Base-by-base conservation (phyloP, 1,284 basidiomycete species). In the Leccinum brunneo-olivaceum region DNA sequence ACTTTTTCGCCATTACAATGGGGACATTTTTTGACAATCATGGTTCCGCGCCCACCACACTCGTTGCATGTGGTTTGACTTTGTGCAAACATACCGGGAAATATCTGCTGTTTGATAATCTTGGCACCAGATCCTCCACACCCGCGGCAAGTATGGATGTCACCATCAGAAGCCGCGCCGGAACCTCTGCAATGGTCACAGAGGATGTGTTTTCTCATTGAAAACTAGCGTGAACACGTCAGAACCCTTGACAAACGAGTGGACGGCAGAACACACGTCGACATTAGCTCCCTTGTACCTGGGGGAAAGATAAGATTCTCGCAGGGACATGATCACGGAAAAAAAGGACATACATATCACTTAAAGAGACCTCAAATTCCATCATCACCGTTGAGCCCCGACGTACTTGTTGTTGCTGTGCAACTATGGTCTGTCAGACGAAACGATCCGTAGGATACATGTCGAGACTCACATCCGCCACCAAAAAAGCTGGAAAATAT, bases 401-500 rank as follows among this genome's bases (percentile, higher is more conserved):
- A 34, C 89, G 81, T 30, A 77, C 76, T 41, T 86, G 79, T 16
- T 78, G 74, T 29, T 50, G 52, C 39, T 50, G 53, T 42, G 47
- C 34, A 20, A 55, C 60, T 54, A 21, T 29, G n/a, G 28, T 29
- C 15, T 3, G 28, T 34, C 15, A 14, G 32, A 10, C 42, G 14
- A 41, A 23, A 21, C 6, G 27, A 15, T 16, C 23, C 11, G n/a
- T 24, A 34, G 16, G 21, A 28, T 6, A 20, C 18, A 47, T 4
- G 8, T 15, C 5, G 12, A 29, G 19, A 71, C 77, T 60, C 48
- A 80, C 76, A 75, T 56, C 83, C 79, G 25, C 78, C 79, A 50
- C 91, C 91, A 56, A 97, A 97, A 73, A 96, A 95, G 55, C 71
- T 84, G 30, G 86, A 79, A 66, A 97, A 97, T 55, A 95, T 78